phyloP scores from a whole-genome alignment of 2,329 filamentous ascomycete genomes.

The Penicillium vulpinum region DNA sequence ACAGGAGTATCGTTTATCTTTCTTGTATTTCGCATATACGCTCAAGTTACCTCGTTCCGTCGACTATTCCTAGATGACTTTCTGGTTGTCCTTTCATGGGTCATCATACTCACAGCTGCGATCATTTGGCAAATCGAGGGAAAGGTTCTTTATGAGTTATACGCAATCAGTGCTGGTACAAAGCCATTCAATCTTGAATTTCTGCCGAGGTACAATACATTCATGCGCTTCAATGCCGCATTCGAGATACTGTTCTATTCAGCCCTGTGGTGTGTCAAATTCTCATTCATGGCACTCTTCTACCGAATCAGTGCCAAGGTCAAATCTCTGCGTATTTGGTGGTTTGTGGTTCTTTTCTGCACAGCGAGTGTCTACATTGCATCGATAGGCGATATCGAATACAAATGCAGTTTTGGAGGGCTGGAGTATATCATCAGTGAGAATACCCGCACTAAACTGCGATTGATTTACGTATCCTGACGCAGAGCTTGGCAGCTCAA shows the following conservation, averaged over 20 bases:
- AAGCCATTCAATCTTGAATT: slow-evolving; percentile 6
- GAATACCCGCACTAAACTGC: not conserved
- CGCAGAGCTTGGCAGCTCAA: slow-evolving; percentile 6
- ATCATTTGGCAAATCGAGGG: slow-evolving; percentile 20
- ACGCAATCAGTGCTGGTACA: slow-evolving; percentile 8
- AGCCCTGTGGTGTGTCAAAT: slow-evolving; percentile 18
- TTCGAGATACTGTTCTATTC: slow-evolving; percentile 20
- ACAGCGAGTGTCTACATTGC: slow-evolving; percentile 13
- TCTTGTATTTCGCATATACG: slow-evolving; percentile 11
- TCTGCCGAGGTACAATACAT: slow-evolving; percentile 5
- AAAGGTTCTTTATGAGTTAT: slow-evolving; percentile 11
- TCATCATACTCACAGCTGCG: slow-evolving; percentile 15
- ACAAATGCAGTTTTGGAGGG: slow-evolving; percentile 15
- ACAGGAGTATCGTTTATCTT: slow-evolving; percentile 12
- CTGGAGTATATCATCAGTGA: slow-evolving; percentile 17
- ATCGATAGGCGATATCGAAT: slow-evolving; percentile 19
- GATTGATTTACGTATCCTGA: not conserved
- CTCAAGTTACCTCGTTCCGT: slow-evolving; percentile 12
- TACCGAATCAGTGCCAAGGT: slow-evolving; percentile 17
- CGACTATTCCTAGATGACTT: slow-evolving; percentile 18
- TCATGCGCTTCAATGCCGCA: slow-evolving; percentile 14
- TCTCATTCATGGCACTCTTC: slow-evolving; percentile 21
- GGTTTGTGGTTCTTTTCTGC: slow-evolving; percentile 15
- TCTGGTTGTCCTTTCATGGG: slow-evolving; percentile 16
- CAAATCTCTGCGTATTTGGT: slow-evolving; percentile 17